Evolutionary conservation across 768 basidiomycete species (phyloP).

Genomic region (Kwoniella dendrophila): DNA sequence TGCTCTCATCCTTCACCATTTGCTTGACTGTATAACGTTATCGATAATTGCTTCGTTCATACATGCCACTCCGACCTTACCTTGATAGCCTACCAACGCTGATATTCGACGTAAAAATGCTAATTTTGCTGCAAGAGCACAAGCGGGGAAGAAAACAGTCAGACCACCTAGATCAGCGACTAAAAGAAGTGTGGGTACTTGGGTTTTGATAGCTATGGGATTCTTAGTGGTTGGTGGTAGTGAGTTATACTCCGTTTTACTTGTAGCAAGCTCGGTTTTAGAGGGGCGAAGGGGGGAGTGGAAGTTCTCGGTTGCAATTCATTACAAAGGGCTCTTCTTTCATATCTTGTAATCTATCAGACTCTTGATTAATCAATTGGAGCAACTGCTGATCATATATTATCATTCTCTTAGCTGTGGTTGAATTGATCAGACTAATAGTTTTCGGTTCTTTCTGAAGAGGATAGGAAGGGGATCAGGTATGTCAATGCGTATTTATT

Average conservation of each 20-base stretch:
- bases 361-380: too few relatives aligned
- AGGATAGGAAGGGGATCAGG: neutral
- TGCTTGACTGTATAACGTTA: neutral
- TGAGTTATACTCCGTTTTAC: slow-evolving; percentile 27
- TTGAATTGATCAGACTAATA: slow-evolving; percentile 41
- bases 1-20: neutral
- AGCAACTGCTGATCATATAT: neutral
- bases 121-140: slow-evolving; percentile 46
- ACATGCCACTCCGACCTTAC: neutral
- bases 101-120: slow-evolving; percentile 52
- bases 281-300: too few relatives aligned
- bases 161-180: slow-evolving; percentile 39
- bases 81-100: slow-evolving; percentile 43
- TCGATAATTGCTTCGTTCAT: neutral
- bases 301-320: too few relatives aligned
- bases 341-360: too few relatives aligned
- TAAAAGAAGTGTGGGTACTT: slow-evolving; percentile 37
- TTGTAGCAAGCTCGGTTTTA: too few relatives aligned
- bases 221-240: slow-evolving; percentile 49
- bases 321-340: too few relatives aligned
- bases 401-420: slow-evolving; percentile 31
- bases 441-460: slow-evolving; percentile 30
- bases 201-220: slow-evolving; percentile 47
- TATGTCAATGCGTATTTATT: too few relatives aligned
- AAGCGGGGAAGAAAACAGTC: slow-evolving; percentile 42